These are phyloP conservation scores for Peniophora sp. DNA, from an alignment of 1,284 basidiomycete species.

Conservation along the genomic window DNA sequence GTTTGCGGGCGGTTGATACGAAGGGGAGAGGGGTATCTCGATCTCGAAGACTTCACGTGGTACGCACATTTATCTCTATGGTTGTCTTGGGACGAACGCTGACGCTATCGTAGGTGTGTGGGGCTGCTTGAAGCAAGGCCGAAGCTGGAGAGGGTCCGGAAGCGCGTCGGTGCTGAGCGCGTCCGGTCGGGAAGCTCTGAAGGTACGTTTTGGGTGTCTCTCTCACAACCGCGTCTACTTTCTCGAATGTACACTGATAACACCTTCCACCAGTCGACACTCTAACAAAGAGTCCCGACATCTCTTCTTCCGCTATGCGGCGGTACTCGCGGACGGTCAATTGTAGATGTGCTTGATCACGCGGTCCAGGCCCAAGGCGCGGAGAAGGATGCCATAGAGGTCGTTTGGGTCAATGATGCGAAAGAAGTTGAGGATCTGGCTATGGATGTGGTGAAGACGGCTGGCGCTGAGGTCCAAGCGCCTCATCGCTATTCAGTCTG, in stretches of 20 bases:
- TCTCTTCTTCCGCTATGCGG: conserved; percentile 51
- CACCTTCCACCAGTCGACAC: conserved; percentile 46
- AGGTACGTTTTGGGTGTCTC: conserved; percentile 13
- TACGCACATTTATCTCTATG: too few relatives aligned
- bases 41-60: conserved; percentile 81
- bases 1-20: conserved; percentile 49
- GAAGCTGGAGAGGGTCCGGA: conserved; percentile 69
- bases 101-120: too few relatives aligned
- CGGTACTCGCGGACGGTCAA: conserved; percentile 14
- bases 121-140: conserved; percentile 77
- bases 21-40: conserved; percentile 59
- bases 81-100: too few relatives aligned
- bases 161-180: conserved; percentile 35
- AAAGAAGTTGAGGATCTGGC: too few relatives aligned
- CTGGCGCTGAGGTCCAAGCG: too few relatives aligned
- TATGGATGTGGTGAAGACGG: too few relatives aligned
- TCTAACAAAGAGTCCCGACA: conserved; percentile 37
- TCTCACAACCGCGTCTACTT: too few relatives aligned
- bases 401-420: too few relatives aligned
- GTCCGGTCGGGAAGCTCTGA: conserved; percentile 53
- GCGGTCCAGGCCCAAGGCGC: too few relatives aligned
- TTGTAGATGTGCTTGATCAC: conserved; percentile 16
- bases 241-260: too few relatives aligned
- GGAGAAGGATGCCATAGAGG: too few relatives aligned
- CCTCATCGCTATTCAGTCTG: too few relatives aligned